Conservation (phyloP, 1,284 basidiomycete species). For the Marasmius oreades region DNA sequence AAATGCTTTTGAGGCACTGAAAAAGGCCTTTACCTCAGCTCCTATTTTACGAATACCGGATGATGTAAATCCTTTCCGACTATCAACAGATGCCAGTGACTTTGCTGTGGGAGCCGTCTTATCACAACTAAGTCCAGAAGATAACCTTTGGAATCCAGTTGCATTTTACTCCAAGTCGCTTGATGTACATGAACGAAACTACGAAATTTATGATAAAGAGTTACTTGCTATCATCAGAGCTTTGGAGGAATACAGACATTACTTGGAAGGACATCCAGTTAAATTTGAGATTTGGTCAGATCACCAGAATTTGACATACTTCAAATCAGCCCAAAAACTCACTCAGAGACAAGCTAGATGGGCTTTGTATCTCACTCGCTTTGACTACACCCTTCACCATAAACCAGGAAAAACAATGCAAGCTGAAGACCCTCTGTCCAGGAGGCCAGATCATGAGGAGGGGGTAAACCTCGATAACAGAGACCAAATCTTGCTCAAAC, state of each 20-base stretch:
- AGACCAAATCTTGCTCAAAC: conserved; percentile 25
- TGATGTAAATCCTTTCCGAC: too few relatives aligned
- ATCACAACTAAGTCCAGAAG: not conserved
- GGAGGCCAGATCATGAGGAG: conserved; percentile 29
- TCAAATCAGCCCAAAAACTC: conserved; percentile 18
- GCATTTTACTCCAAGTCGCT: not conserved
- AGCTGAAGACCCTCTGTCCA: conserved; percentile 37
- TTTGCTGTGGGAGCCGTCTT: too few relatives aligned
- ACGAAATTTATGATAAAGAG: conserved; percentile 12
- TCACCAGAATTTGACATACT: conserved; percentile 28
- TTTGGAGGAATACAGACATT: conserved; percentile 26
- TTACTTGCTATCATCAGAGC: conserved; percentile 7
- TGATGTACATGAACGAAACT: not conserved
- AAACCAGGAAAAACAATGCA: conserved; percentile 30
- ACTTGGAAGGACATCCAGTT: conserved; percentile 18
- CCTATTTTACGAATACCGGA: too few relatives aligned
- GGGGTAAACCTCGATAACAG: conserved; percentile 28
- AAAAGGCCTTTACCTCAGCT: too few relatives aligned
- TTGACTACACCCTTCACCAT: conserved; percentile 34
- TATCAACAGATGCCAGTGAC: too few relatives aligned
- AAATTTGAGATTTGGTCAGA: conserved; percentile 24
- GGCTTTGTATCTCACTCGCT: conserved; percentile 20
- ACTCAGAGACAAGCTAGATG: conserved; percentile 27
- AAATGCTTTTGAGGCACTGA: too few relatives aligned
- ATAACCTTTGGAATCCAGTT: not conserved